These are phyloP conservation scores for Pyrrhoderma noxium DNA, from an alignment of 1,284 basidiomycete genomes.

Conservation along the genomic window DNA sequence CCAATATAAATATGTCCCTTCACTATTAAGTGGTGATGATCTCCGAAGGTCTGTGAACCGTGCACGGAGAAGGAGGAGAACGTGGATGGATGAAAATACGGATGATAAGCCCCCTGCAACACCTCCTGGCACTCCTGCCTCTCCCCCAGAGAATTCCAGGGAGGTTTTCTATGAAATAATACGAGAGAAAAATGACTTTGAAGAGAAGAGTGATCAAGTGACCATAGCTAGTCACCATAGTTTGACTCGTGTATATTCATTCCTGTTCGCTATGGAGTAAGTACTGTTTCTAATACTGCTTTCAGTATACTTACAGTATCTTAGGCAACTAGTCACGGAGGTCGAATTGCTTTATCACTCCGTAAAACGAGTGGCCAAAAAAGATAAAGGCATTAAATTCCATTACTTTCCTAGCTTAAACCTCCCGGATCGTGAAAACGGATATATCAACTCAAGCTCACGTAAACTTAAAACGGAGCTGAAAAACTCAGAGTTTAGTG, in stretches of 20 bases:
- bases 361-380: conserved; percentile 12
- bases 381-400: conserved; percentile 23
- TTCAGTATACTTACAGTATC: not conserved
- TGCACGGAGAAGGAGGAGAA: conserved; percentile 6
- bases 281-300: no score
- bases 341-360: conserved; percentile 23
- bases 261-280: conserved; percentile 26
- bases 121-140: conserved; percentile 4
- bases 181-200: conserved; percentile 12
- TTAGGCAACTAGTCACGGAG: conserved; percentile 25
- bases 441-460: not conserved
- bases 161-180: conserved; percentile 16
- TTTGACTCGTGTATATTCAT: conserved; percentile 27
- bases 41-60: not conserved
- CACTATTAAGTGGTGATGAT: not conserved
- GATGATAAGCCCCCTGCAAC: not conserved
- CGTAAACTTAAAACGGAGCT: conserved; percentile 3
- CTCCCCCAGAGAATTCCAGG: conserved; percentile 2
- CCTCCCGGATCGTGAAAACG: conserved; percentile 10
- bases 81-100: conserved; percentile 4
- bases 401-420: conserved; percentile 27
- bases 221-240: conserved; percentile 15
- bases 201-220: conserved; percentile 11
- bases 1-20: conserved; percentile 9
- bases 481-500: not conserved